These are phyloP conservation scores for Pholiota adiposa DNA, from an alignment of 1,284 basidiomycete genomes.

Conservation along the genomic window DNA sequence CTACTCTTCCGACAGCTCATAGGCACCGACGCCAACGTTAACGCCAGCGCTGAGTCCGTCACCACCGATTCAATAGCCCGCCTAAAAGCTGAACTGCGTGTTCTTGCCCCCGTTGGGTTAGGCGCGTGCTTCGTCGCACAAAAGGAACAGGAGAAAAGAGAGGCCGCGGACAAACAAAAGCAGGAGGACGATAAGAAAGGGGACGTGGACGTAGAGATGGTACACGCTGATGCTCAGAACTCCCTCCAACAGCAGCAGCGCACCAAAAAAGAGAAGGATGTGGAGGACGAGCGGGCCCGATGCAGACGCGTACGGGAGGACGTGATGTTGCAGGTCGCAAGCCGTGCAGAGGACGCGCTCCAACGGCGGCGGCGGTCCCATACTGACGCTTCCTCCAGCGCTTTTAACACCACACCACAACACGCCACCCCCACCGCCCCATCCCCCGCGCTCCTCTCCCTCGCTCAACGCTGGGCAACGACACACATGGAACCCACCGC, in stretches of 20 bases:
- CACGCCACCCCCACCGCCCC: slow-evolving; percentile 36
- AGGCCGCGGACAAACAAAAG: not conserved
- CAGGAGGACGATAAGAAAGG: not conserved
- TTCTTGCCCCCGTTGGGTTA: slow-evolving; percentile 66
- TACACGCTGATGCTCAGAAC: not conserved
- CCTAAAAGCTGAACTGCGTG: slow-evolving; percentile 79
- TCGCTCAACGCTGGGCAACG: slow-evolving; percentile 69
- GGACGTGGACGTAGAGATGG: not conserved
- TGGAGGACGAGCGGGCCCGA: slow-evolving; percentile 43
- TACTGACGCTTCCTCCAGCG: not conserved
- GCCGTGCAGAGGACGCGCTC: slow-evolving; percentile 55
- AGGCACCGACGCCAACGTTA: slow-evolving; percentile 40
- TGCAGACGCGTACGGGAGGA: slow-evolving; percentile 59
- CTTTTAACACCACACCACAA: not conserved
- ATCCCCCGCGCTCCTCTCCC: slow-evolving; percentile 51
- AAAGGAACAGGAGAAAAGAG: too few species aligned
- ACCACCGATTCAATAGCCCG: slow-evolving; percentile 52
- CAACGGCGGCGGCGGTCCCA: slow-evolving; percentile 5
- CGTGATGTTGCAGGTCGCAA: slow-evolving; percentile 69
- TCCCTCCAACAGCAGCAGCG: slow-evolving; percentile 17
- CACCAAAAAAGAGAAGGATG: slow-evolving; percentile 1
- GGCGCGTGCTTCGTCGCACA: slow-evolving; percentile 49
- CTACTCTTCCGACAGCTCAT: slow-evolving; percentile 80
- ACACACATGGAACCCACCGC: slow-evolving; percentile 61
- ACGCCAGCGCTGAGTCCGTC: slow-evolving; percentile 37